Evolutionary conservation across 768 basidiomycete genomes (phyloP).

Genomic region (Tephrocybe sp.): DNA sequence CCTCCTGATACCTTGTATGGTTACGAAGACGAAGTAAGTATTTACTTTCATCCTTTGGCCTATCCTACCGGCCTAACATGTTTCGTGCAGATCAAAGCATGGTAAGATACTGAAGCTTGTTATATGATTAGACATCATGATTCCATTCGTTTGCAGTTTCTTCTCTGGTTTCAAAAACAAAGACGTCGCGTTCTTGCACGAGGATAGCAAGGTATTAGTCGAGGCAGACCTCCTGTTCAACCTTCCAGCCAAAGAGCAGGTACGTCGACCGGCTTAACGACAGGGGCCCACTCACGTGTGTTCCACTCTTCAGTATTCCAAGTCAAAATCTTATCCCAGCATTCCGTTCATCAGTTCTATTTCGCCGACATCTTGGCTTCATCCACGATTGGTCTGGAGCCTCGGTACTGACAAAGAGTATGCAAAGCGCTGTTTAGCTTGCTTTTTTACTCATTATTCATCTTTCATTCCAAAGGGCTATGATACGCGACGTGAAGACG

Average conservation of each 20-base stretch:
- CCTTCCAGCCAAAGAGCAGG: slow-evolving; percentile 76
- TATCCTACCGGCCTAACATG: not conserved
- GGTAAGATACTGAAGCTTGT: slow-evolving; percentile 27
- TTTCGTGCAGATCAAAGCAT: slow-evolving; percentile 39
- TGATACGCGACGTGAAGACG: slow-evolving; percentile 57
- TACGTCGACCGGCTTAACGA: slow-evolving; percentile 15
- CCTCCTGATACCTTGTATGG: slow-evolving; percentile 61
- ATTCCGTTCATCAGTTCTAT: slow-evolving; percentile 29
- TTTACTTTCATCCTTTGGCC: not conserved
- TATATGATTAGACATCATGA: not conserved
- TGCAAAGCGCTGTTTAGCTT: slow-evolving; percentile 16
- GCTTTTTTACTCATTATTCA: not conserved
- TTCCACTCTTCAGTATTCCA: slow-evolving; percentile 30
- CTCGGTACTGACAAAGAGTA: slow-evolving; percentile 31
- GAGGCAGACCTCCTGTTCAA: slow-evolving; percentile 81
- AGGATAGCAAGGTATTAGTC: slow-evolving; percentile 61
- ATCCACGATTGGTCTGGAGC: slow-evolving; percentile 27
- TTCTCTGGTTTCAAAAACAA: slow-evolving; percentile 67
- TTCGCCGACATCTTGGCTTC: slow-evolving; percentile 27
- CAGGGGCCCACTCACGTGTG: not conserved
- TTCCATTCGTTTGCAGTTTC: slow-evolving; percentile 43
- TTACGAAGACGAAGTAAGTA: slow-evolving; percentile 60
- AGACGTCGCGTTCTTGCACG: slow-evolving; percentile 80
- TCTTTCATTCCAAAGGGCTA: slow-evolving; percentile 32
- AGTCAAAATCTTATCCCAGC: slow-evolving; percentile 26